Base-by-base conservation (phyloP, 352 stramenopile species). In the Phytophthora podocarpi region DNA sequence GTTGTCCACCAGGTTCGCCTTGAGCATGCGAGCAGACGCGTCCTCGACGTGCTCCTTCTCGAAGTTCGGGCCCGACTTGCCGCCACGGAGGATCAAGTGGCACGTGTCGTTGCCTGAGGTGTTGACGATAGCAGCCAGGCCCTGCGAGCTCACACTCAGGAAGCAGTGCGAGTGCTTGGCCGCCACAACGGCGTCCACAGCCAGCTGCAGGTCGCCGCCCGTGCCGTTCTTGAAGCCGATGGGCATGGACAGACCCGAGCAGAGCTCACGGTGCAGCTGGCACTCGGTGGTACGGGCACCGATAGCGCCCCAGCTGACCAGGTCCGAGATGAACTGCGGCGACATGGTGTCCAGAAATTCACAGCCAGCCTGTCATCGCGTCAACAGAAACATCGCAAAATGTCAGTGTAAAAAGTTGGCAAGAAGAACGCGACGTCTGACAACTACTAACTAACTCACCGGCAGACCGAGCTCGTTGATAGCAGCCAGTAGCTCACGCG, bases 141-240 rank as follows among this genome's bases (percentile, higher is more conserved):
- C 87, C 64, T 97, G 87, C 51, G 83, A 88, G 66, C 80, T 95
- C 45, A 97, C 86, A 46, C 87, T 92, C 24, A 97, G 67, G 72
- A 97, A 97, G 70, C 80, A 92, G 74, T 97, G 89, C 54, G 85
- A 80, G 73, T 95, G 88, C 32, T 76, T 78, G 9, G 89, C 85
- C 3, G 87, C 88, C 12, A 93, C 82, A 16, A 93, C 84, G 1
- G 89, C 87, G 41, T 97, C 87, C 30, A 96, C 87, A 26, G 89
- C 89, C 32, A 97, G 51, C 66, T 97, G 84, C 70, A 96, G 63
- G 21, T 87, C 87, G 42, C 89, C 89, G 36, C 89, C 84, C 47
- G 89, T 96, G 72, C 87, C 89, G 66, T 97, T 97, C 74, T 97
- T 97, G 72, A 97, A 97, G 60, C 89, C 89, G n/a, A 97, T 90